Percentiles rank a stretch among this genome's conserved stretches.
Evolutionary conservation across 2,329 filamentous ascomycete species (phyloP).

Genomic region (Trichoderma sp.): DNA sequence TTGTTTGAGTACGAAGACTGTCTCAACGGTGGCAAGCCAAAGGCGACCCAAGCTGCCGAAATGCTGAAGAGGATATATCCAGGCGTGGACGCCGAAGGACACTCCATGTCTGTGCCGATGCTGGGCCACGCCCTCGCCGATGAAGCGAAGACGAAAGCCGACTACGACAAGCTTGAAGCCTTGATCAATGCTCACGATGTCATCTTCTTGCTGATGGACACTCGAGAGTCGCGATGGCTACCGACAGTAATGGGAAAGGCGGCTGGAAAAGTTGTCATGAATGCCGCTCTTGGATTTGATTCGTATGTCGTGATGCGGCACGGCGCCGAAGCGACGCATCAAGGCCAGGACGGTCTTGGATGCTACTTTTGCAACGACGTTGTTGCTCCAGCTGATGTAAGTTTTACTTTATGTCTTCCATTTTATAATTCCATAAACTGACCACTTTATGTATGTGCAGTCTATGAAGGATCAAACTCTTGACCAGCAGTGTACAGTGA

Average conservation of each 20-base stretch:
- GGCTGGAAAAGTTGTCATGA: slow-evolving; percentile 91
- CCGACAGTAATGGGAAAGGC: slow-evolving; percentile 96
- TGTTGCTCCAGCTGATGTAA: slow-evolving; percentile 87
- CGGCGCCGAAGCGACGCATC: slow-evolving; percentile 63
- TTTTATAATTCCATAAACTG: not conserved
- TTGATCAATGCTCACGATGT: slow-evolving; percentile 85
- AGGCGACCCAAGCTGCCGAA: slow-evolving; percentile 78
- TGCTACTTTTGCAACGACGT: slow-evolving; percentile 99
- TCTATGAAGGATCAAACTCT: slow-evolving; percentile 93
- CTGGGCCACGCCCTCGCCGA: slow-evolving; percentile 85
- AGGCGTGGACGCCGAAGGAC: slow-evolving; percentile 77
- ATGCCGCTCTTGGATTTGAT: slow-evolving; percentile 93
- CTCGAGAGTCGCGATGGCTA: slow-evolving; percentile 89
- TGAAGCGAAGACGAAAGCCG: slow-evolving; percentile 64
- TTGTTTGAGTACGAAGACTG: slow-evolving; percentile 91
- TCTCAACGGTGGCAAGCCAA: slow-evolving; percentile 77
- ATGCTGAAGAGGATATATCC: slow-evolving; percentile 86
- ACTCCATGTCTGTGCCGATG: slow-evolving; percentile 90
- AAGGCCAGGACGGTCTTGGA: slow-evolving; percentile 69
- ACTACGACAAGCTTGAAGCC: slow-evolving; percentile 73
- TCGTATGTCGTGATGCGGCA: slow-evolving; percentile 98
- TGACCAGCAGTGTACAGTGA: slow-evolving; percentile 98
- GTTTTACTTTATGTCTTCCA: slow-evolving; percentile 37
- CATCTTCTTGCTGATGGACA: slow-evolving; percentile 97
- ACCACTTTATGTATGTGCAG: slow-evolving; percentile 46